Evolutionary conservation across 1,139 yeast genomes (phyloP).

Genomic region (Protomyces macrosporus): DNA sequence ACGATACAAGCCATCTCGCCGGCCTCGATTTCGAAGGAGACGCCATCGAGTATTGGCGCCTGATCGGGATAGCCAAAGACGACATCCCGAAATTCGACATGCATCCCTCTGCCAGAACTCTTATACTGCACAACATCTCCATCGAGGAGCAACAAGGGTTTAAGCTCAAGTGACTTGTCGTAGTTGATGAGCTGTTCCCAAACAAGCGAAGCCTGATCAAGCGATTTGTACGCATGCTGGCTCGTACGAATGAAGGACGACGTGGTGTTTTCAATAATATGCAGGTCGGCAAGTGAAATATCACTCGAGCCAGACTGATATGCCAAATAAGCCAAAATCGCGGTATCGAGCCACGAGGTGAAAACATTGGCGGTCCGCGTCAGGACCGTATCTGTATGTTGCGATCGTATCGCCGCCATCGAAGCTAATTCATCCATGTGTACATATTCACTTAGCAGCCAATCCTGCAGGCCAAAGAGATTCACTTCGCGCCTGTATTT

Average conservation of each 20-base stretch:
- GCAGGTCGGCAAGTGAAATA: conserved; percentile 12
- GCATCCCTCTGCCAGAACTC: not conserved
- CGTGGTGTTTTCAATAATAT: conserved; percentile 16
- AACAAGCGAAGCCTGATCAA: not conserved
- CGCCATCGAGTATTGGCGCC: conserved; percentile 5
- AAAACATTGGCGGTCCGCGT: not conserved
- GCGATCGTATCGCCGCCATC: not conserved
- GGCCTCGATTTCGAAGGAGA: conserved; percentile 2
- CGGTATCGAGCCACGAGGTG: conserved; percentile 2
- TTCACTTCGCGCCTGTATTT: conserved; percentile 7
- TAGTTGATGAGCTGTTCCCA: conserved; percentile 1
- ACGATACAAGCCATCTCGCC: conserved; percentile 15
- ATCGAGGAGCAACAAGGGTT: not conserved
- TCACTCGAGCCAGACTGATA: conserved; percentile 1
- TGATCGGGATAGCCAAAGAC: conserved; percentile 3
- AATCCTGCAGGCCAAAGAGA: conserved; percentile 1
- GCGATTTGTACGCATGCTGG: not conserved
- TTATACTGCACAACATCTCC: not conserved
- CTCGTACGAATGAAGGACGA: conserved; percentile 2
- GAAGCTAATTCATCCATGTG: not conserved
- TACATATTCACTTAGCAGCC: not conserved
- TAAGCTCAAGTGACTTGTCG: conserved; percentile 10
- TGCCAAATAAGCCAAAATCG: conserved; percentile 7
- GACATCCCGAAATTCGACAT: conserved; percentile 8
- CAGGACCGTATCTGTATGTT: not conserved